Evolutionary conservation across 1,284 basidiomycete species (phyloP).

Genomic region (Singerocomus inundabilis): DNA sequence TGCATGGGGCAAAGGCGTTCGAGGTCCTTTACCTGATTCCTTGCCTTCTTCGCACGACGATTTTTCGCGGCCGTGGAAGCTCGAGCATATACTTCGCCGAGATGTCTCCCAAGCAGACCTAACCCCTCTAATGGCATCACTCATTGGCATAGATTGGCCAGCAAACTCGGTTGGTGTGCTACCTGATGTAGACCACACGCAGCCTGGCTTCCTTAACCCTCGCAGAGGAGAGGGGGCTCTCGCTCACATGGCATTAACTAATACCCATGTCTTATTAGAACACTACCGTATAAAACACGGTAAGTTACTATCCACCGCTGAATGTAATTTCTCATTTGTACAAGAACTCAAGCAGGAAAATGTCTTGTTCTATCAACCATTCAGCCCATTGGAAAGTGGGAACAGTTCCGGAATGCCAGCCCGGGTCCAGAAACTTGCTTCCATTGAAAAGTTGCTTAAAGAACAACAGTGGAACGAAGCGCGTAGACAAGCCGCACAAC

Average conservation of each 20-base stretch:
- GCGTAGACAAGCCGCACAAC: conserved; percentile 47
- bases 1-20: conserved; percentile 80
- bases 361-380: conserved; percentile 64
- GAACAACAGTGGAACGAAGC: conserved; percentile 48
- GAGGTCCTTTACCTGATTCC: conserved; percentile 59
- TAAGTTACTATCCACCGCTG: conserved; percentile 29
- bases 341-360: conserved; percentile 61
- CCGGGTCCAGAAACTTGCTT: conserved; percentile 31
- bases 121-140: conserved; percentile 73
- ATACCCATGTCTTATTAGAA: conserved; percentile 75
- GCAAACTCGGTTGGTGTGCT: conserved; percentile 76
- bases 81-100: conserved; percentile 55
- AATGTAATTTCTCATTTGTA: conserved; percentile 11
- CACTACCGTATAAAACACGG: conserved; percentile 81
- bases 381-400: conserved; percentile 38
- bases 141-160: conserved; percentile 73
- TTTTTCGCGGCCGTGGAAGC: conserved; percentile 65
- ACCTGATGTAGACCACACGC: conserved; percentile 60
- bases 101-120: conserved; percentile 88
- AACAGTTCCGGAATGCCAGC: conserved; percentile 26
- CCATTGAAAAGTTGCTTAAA: conserved; percentile 47
- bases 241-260: conserved; percentile 65
- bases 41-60: conserved; percentile 61
- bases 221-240: conserved; percentile 39
- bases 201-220: conserved; percentile 52